Evolutionary conservation across 345 rosid genomes (phyloP), one percentile per base, ranked within the genome.

Genomic region (Clausena lansium): DNA sequence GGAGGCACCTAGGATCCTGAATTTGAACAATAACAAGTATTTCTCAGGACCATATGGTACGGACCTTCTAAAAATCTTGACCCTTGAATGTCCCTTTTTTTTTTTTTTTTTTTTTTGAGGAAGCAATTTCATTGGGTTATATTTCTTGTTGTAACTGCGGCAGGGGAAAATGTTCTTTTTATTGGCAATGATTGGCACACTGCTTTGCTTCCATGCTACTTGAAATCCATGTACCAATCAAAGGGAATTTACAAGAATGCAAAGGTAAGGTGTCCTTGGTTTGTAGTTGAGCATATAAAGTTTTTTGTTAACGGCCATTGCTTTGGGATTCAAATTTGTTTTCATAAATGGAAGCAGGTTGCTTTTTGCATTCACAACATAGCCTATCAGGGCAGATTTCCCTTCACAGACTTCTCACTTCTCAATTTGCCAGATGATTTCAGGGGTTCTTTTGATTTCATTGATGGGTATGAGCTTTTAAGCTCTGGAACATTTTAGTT

Each of bases 121-220:
- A 77, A 70, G 39, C 61, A 33, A 38, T 4, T 62, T 33, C 30
- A 24, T 30, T 59, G 38, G 30, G 50, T 35, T 60, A 32, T 11
- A 14, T 35, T 5, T 14, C 27, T 50, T 74, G 4, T 27, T 13
- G 80, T 38, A 59, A 6, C 63, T 22, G 20, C 52, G 70, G 80
- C 90, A 96, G 98, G 97, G 63, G 99, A 96, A 64, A 88, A 93
- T 84, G 94, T 90, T 66, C 80, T 92, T 55, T 96, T 96, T 71
- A 28, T 96, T 77, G 97, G 94, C 77, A 96, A 93, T 52, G 98
- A 96, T 73, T 96, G 98, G 99, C 99, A 96, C 86, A 92, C 97
- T 54, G 95, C 94, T 86, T 90, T 89, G 65, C 87, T 96, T 75
- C 93, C 99, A 20, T 96, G 98, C 85, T 94, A 92, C 86, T 77